phyloP scores from a whole-genome alignment of 1,139 yeast species.

The Yamadazyma kanchanaburiensis region DNA sequence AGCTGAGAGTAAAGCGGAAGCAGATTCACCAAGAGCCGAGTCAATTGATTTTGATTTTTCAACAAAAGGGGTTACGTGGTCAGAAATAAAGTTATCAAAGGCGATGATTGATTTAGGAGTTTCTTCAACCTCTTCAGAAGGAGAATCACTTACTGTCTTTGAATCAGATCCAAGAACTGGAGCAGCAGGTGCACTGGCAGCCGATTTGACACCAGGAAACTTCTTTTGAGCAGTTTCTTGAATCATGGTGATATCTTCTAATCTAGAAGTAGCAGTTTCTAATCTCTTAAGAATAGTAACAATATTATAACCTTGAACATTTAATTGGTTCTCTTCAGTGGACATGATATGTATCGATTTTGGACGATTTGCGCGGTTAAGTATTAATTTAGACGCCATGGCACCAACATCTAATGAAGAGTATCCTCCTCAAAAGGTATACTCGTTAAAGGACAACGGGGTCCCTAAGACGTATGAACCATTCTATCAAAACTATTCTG shows the following conservation, averaged over 20 bases:
- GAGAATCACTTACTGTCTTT: slow-evolving; percentile 10
- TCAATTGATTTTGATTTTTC: slow-evolving; percentile 58
- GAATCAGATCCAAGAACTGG: slow-evolving; percentile 7
- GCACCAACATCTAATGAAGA: slow-evolving; percentile 12
- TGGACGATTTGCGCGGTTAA: background rate
- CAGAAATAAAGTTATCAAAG: slow-evolving; percentile 54
- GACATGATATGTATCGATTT: slow-evolving; percentile 16
- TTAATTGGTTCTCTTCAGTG: slow-evolving; percentile 53
- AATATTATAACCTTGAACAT: slow-evolving; percentile 76
- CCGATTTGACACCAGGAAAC: background rate
- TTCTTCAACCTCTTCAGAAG: slow-evolving; percentile 18
- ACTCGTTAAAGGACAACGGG: slow-evolving; percentile 47
- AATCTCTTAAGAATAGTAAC: slow-evolving; percentile 79
- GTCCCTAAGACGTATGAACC: slow-evolving; percentile 45
- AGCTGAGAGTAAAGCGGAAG: slow-evolving; percentile 53
- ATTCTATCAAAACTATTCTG: slow-evolving; percentile 47
- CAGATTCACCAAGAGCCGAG: slow-evolving; percentile 60
- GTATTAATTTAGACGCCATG: background rate
- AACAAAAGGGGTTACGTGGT: slow-evolving; percentile 58
- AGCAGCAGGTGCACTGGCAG: slow-evolving; percentile 13
- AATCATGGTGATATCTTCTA: slow-evolving; percentile 82
- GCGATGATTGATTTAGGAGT: slow-evolving; percentile 45
- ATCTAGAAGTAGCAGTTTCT: slow-evolving; percentile 90
- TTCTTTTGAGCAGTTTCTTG: slow-evolving; percentile 52
- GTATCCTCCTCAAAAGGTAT: slow-evolving; percentile 48